These are phyloP conservation scores for Camellia oleifera DNA, from an alignment of 179 eudicot genomes.

Conservation along the genomic window DNA sequence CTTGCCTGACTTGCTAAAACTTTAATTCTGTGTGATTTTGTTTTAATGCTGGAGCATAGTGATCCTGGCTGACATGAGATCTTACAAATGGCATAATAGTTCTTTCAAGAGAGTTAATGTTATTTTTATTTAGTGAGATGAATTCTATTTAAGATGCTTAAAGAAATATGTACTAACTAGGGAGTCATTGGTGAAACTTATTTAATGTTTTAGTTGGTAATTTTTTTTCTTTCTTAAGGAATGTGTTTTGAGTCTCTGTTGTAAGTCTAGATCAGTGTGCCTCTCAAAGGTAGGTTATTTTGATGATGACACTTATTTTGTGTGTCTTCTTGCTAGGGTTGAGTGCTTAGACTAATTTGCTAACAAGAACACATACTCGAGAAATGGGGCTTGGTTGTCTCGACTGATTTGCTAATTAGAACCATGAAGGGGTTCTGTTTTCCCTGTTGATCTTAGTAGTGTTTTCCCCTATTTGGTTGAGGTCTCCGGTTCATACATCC, in stretches of 20 bases:
- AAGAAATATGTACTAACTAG: background rate
- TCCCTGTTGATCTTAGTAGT: background rate
- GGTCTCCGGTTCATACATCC: background rate
- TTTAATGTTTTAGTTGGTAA: background rate
- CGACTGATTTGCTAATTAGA: background rate
- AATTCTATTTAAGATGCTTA: conserved; percentile 4
- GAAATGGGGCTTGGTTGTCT: background rate
- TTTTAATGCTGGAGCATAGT: background rate
- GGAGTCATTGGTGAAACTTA: background rate
- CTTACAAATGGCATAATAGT: background rate
- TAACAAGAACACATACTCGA: background rate
- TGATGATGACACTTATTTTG: background rate
- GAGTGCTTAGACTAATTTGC: background rate
- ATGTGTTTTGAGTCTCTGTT: background rate
- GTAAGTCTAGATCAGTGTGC: background rate
- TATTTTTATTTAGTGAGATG: background rate
- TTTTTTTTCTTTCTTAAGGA: background rate
- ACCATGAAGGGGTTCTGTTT: background rate
- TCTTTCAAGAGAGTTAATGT: background rate
- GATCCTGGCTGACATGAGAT: background rate
- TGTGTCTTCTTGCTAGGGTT: background rate
- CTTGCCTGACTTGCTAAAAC: background rate
- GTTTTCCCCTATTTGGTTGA: background rate
- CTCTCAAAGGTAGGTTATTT: background rate
- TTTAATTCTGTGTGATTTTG: background rate